Percentiles rank a stretch among this genome's conserved stretches.
phyloP scores from a whole-genome alignment of 2,329 filamentous ascomycete genomes.

The Paecilomyces dactylethromorphus region DNA sequence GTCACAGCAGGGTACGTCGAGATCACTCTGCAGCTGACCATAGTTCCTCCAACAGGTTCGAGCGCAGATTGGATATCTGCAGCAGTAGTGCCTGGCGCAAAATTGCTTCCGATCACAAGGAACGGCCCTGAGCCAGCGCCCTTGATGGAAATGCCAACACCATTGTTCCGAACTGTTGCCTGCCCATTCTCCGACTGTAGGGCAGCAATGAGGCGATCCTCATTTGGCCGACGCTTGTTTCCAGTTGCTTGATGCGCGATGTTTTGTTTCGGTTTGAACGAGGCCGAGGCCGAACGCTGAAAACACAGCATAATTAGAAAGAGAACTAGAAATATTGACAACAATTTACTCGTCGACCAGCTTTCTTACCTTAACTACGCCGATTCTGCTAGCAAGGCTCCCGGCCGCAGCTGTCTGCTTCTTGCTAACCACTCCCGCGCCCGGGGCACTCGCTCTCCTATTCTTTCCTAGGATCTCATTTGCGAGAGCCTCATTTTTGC shows the following conservation, averaged over 20 bases:
- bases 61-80: constrained; percentile 59
- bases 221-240: constrained; percentile 27
- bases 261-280: constrained; percentile 29
- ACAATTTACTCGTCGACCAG: neutral
- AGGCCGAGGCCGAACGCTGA: constrained; percentile 38
- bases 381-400: constrained; percentile 53
- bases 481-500: constrained; percentile 51
- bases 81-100: constrained; percentile 59
- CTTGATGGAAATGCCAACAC: constrained; percentile 47
- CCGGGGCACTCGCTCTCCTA: constrained; percentile 43
- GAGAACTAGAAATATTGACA: neutral
- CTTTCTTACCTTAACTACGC: constrained; percentile 48
- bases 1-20: constrained; percentile 51
- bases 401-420: constrained; percentile 38
- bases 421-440: constrained; percentile 33
- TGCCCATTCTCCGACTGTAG: constrained; percentile 22
- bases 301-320: neutral
- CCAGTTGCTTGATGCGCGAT: constrained; percentile 20
- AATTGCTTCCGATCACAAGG: constrained; percentile 56
- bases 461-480: constrained; percentile 53
- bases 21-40: constrained; percentile 49
- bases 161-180: constrained; percentile 24
- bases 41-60: constrained; percentile 45
- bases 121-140: constrained; percentile 49
- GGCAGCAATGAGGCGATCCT: constrained; percentile 24